Evolutionary conservation across 1,139 yeast genomes (phyloP), one percentile per base, ranked within the genome.

Genomic region (Protomyces inundatus): DNA sequence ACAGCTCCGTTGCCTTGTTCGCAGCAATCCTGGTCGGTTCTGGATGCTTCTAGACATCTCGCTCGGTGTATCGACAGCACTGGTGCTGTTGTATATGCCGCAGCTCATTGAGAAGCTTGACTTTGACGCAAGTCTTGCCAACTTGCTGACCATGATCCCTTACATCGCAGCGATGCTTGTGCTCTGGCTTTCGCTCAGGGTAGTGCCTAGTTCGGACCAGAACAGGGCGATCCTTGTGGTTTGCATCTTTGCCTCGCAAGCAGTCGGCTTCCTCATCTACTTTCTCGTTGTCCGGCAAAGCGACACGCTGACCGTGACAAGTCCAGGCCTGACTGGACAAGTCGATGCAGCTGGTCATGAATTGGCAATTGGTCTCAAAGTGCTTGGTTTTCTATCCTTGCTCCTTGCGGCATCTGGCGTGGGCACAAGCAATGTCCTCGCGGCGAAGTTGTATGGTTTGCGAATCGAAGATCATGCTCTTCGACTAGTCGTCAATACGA

Each of bases 21-120:
- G 39, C 4, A 33, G 37, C 39, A 23, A n/a, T 34, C 40, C 42
- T n/a, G 55, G 40, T n/a, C 42, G 32, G 1, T 33, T 30, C 12
- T 52, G 55, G 55, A 52, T 52, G 55, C 42, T 52, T 10, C 16
- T 30, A 12, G 42, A 36, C 16, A 34, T 52, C 55, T 16, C 42
- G 4, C 37, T 36, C 12, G 55, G 55, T n/a, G n/a, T 52, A 12
- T 12, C 55, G 1, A 35, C 55, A 4, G 37, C 39, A 3, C 35
- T 35, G 6, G 12, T 52, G 7, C 32, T 52, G 33, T 40, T 52
- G 16, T 52, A 34, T 16, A 6, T 52, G 42, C 55, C 55, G 12
- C 55, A 52, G 16, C 7, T 52, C 32, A 34, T 52, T 16, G 42
- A 16, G 10, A 33, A 35, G 32, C 33, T 36, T 5, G 42, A 30